Evolutionary conservation across 495 filamentous ascomycete genomes (phyloP).

Genomic region (Oidiodendron maius): DNA sequence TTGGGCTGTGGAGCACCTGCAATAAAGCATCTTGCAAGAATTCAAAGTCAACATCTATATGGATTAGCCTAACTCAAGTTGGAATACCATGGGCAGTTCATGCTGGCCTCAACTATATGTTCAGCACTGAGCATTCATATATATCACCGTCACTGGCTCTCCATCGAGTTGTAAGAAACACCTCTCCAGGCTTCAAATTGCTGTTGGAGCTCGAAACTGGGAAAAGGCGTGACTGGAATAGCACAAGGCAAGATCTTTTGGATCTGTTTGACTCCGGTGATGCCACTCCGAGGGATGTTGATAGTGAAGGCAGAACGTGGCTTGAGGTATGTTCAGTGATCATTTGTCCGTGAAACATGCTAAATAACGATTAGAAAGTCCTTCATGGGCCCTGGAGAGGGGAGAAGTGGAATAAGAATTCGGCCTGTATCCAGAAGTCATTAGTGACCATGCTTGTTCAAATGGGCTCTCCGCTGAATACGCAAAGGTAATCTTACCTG

Average conservation of each 20-base stretch:
- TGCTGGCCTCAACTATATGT: background rate
- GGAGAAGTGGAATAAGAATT: background rate
- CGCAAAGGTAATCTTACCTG: slow-evolving; percentile 1
- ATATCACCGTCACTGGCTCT: background rate
- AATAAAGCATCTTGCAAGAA: background rate
- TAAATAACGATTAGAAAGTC: background rate
- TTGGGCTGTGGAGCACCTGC: background rate
- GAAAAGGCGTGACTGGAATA: background rate
- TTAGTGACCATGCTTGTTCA: background rate
- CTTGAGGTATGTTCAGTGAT: background rate
- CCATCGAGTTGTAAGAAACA: background rate
- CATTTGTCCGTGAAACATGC: background rate
- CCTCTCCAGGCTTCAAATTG: slow-evolving; percentile 2
- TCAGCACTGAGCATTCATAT: background rate
- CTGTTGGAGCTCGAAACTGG: background rate
- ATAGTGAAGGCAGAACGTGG: background rate
- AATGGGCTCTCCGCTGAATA: slow-evolving; percentile 1
- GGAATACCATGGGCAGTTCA: background rate
- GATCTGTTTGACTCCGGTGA: background rate
- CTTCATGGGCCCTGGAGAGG: background rate
- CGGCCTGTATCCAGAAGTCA: background rate
- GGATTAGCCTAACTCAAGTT: slow-evolving; percentile 2
- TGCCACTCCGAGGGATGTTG: background rate
- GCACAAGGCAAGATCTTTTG: background rate
- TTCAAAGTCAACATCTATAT: background rate